These are phyloP conservation scores for Veloboletus limbatus DNA, from an alignment of 1,284 basidiomycete species.

Conservation along the genomic window DNA sequence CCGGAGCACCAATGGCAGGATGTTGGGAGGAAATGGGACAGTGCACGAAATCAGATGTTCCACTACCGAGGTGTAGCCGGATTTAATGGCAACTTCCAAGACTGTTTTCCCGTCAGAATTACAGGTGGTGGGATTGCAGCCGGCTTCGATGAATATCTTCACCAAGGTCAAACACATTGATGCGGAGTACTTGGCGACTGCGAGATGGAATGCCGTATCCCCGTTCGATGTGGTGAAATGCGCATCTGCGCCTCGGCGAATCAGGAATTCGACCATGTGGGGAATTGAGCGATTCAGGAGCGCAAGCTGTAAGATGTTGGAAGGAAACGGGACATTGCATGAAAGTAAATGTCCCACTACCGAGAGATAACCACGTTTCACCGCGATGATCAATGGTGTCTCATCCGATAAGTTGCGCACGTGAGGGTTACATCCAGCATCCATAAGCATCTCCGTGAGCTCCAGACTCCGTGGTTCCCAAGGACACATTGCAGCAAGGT, in stretches of 20 bases:
- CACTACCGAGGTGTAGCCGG: not conserved
- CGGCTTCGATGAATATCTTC: not conserved
- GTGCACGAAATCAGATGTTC: not conserved
- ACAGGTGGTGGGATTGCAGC: not conserved
- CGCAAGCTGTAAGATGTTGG: too few species aligned
- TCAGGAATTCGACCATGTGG: too few species aligned
- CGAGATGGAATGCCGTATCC: not conserved
- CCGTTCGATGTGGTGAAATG: not conserved
- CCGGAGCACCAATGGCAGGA: not conserved
- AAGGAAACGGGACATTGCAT: too few species aligned
- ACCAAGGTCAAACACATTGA: not conserved
- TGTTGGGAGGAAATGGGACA: not conserved
- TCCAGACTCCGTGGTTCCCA: constrained; percentile 2
- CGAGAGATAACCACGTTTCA: too few species aligned
- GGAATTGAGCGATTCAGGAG: too few species aligned
- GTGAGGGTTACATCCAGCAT: not conserved
- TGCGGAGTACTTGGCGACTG: not conserved
- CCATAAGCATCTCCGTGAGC: not conserved
- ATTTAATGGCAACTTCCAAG: not conserved
- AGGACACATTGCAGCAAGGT: not conserved
- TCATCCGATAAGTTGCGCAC: not conserved
- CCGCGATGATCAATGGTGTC: too few species aligned
- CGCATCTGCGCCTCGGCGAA: too few species aligned
- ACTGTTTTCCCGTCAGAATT: not conserved
- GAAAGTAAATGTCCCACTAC: too few species aligned